phyloP scores from a whole-genome alignment of 345 rosid species.

The Corymbia maculata region DNA sequence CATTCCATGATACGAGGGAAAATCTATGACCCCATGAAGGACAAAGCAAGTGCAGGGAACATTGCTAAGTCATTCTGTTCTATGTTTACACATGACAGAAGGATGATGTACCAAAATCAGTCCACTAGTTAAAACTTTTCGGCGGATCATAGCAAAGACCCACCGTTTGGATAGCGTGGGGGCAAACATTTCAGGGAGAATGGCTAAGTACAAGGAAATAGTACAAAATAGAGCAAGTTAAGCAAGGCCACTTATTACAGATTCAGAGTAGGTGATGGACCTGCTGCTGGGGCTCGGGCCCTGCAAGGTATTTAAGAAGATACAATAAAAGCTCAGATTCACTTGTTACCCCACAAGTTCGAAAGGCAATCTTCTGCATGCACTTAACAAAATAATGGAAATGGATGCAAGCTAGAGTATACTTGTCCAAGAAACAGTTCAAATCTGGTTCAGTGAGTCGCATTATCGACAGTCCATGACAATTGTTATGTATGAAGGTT shows the following conservation, averaged over 20 bases:
- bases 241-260: background rate
- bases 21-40: background rate
- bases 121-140: background rate
- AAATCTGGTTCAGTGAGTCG: background rate
- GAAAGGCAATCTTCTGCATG: background rate
- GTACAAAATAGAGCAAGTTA: background rate
- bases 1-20: background rate
- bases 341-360: background rate
- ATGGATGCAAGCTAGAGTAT: background rate
- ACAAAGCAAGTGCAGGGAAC: background rate
- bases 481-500: background rate
- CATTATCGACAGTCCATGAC: background rate
- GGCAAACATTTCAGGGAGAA: background rate
- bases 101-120: background rate
- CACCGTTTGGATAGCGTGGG: background rate
- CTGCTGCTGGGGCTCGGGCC: background rate
- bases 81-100: background rate
- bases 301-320: background rate
- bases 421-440: background rate
- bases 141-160: background rate
- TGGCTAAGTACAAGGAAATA: background rate
- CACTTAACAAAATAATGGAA: background rate
- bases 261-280: background rate
- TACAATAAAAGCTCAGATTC: background rate
- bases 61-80: background rate